Evolutionary conservation across 805 yeast genomes (phyloP), one percentile per base, ranked within the genome.

Genomic region (Isabelozyma rhagii): DNA sequence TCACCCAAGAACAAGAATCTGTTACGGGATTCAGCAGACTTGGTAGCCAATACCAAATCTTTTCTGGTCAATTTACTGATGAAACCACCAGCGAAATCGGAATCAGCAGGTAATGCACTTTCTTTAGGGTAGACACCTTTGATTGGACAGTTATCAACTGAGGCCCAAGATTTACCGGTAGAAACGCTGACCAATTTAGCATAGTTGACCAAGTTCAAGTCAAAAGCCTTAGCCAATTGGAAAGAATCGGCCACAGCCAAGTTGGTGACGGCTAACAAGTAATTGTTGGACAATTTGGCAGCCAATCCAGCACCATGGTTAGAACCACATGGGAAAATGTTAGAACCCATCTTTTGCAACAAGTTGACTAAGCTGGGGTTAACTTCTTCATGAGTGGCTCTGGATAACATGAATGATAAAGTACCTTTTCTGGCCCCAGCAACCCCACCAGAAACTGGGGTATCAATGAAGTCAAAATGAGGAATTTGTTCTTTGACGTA

Each of bases 371-470:
- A 70, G 0, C 51, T 41, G 1, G 72, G 71, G 3, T 69, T 53
- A 18, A 74, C 58, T 15, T 60, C 60, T 11, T 58, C 64, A 10
- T 59, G 61, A 38, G 57, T 50, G 9, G 61, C 55, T 44, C 76
- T 55, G 1, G 82, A 79, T 11, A 79, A 72, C 84, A 79, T 79
- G 57, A 79, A 79, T 2, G 81, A 74, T 43, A 79, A 65, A 0
- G 81, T 72, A 1, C 71, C 83, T 46, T 79, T 77, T 46, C 74
- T 59, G 6, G 84, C 83, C 1, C 84, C 84, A 0, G 74, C 75
- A 0, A 75, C 79, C 13, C 84, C 84, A 3, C 84, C 84, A 8
- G 81, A 76, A 1, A 79, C 83, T 0, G 84, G 84, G 8, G 83
- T 74, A 56, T 79, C 84, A 39, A 79, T 73, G 54, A 78, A 79